These are phyloP conservation scores for Kodamaea kakaduensis DNA, from an alignment of 805 yeast species.

Conservation along the genomic window DNA sequence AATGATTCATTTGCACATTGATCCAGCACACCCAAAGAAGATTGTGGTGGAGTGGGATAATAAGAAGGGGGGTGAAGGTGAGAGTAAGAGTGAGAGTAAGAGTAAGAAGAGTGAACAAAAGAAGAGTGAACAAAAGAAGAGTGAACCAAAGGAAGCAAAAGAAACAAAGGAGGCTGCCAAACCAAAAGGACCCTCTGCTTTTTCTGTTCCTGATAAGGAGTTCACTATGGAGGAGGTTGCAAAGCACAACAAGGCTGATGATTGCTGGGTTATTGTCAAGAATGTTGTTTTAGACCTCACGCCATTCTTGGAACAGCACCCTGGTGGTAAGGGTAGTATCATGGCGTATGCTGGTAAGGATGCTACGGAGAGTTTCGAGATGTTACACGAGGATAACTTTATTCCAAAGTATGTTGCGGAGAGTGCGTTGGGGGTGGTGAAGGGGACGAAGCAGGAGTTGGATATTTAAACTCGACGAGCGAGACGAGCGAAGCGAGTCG, in stretches of 20 bases:
- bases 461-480: conserved; percentile 20
- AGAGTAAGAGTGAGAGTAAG: neutral
- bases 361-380: conserved; percentile 47
- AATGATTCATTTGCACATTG: conserved; percentile 42
- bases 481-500: no score
- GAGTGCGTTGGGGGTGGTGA: conserved; percentile 49
- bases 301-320: conserved; percentile 43
- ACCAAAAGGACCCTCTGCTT: conserved; percentile 5
- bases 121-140: neutral
- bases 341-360: conserved; percentile 45
- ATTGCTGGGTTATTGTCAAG: conserved; percentile 54
- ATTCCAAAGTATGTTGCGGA: conserved; percentile 45
- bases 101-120: neutral
- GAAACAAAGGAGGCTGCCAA: neutral
- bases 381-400: conserved; percentile 56
- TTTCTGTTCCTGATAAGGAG: conserved; percentile 46
- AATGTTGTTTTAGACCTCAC: conserved; percentile 50
- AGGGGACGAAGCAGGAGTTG: conserved; percentile 43
- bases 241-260: conserved; percentile 41
- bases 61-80: neutral
- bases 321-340: conserved; percentile 52
- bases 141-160: neutral
- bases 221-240: conserved; percentile 45
- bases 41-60: conserved; percentile 34
- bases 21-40: conserved; percentile 32